These are phyloP conservation scores for Trapa incisa DNA, from an alignment of 345 rosid genomes.

Conservation along the genomic window DNA sequence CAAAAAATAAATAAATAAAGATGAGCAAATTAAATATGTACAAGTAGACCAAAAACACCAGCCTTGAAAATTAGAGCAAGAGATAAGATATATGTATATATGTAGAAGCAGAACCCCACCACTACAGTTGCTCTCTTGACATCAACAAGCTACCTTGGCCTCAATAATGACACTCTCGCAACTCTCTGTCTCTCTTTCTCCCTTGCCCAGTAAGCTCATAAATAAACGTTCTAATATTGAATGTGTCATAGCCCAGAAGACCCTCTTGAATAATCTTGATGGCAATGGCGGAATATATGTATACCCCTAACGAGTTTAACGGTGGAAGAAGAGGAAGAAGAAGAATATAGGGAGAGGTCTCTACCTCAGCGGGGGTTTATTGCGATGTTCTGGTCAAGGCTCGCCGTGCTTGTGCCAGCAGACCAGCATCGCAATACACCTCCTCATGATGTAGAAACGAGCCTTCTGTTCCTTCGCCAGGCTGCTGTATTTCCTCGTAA, in stretches of 20 bases:
- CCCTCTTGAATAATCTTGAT: neutral
- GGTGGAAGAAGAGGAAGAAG: neutral
- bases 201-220: too few species aligned
- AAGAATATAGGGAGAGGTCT: neutral
- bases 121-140: neutral
- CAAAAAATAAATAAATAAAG: constrained; percentile 8
- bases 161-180: constrained; percentile 4
- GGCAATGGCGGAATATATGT: neutral
- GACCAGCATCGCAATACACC: constrained; percentile 98
- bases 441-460: constrained; percentile 87
- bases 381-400: neutral
- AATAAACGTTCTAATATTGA: too few species aligned
- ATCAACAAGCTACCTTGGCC: neutral
- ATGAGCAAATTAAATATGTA: neutral
- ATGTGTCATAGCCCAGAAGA: neutral
- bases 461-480: constrained; percentile 95
- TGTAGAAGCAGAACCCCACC: neutral
- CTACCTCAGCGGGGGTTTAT: neutral
- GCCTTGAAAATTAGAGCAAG: neutral
- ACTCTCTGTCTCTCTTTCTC: too few species aligned
- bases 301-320: neutral
- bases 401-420: constrained; percentile 97
- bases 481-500: constrained; percentile 64
- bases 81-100: constrained; percentile 5
- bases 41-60: neutral